These are phyloP conservation scores for Hibiscus syriacus DNA, from an alignment of 345 rosid species.

Conservation along the genomic window DNA sequence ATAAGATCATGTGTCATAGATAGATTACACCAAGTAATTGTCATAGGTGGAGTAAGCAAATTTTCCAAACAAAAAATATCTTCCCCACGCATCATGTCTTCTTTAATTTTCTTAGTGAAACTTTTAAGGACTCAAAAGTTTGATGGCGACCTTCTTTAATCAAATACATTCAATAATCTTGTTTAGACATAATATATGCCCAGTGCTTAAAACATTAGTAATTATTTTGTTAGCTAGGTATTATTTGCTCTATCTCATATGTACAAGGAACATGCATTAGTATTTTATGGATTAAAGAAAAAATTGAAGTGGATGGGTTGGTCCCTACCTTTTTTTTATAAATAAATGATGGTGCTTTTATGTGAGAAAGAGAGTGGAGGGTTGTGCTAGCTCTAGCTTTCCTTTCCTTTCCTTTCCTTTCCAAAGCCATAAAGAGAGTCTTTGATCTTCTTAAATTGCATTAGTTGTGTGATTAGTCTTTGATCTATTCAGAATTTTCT, in stretches of 20 bases:
- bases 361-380: not conserved
- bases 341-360: not conserved
- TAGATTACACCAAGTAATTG: not conserved
- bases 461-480: too few relatives aligned
- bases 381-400: not conserved
- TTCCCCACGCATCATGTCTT: not conserved
- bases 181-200: conserved; percentile 15
- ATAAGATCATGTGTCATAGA: too few relatives aligned
- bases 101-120: conserved; percentile 15
- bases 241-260: conserved; percentile 13
- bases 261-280: not conserved
- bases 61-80: conserved; percentile 1
- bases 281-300: not conserved
- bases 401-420: not conserved
- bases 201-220: not conserved
- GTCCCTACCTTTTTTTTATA: not conserved
- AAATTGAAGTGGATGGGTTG: not conserved
- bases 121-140: conserved; percentile 11
- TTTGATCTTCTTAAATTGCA: not conserved
- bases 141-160: conserved; percentile 17
- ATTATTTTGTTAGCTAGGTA: conserved; percentile 12
- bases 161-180: conserved; percentile 1
- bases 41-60: not conserved
- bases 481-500: too few relatives aligned
- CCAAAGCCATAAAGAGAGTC: conserved; percentile 1